These are phyloP conservation scores for Neofusicoccum sp. DNA, from an alignment of 2,329 filamentous ascomycete species.

Conservation along the genomic window DNA sequence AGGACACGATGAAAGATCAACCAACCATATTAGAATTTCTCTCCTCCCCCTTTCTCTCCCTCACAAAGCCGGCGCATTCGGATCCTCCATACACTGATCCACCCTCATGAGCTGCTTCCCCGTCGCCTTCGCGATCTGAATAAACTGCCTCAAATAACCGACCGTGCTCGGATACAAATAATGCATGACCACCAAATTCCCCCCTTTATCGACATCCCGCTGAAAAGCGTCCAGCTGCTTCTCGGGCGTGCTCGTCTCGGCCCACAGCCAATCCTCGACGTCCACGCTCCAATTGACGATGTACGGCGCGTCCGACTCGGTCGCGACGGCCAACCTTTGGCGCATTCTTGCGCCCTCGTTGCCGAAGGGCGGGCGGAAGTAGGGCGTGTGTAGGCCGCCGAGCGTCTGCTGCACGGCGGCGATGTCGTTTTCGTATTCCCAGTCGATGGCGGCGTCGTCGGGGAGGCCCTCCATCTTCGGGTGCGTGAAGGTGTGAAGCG, in stretches of 20 bases:
- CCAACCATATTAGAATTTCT: not conserved
- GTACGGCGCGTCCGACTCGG: slow-evolving; percentile 47
- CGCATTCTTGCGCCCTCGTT: slow-evolving; percentile 66
- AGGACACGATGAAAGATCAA: not conserved
- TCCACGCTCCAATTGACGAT: slow-evolving; percentile 70
- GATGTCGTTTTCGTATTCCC: slow-evolving; percentile 61
- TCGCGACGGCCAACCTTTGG: slow-evolving; percentile 55
- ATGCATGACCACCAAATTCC: slow-evolving; percentile 66
- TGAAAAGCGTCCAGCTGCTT: slow-evolving; percentile 66
- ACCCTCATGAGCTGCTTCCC: slow-evolving; percentile 66
- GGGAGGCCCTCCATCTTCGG: slow-evolving; percentile 63
- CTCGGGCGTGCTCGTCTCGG: slow-evolving; percentile 59
- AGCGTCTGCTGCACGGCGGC: slow-evolving; percentile 44
- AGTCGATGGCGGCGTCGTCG: slow-evolving; percentile 55
- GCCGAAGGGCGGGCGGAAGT: slow-evolving; percentile 70
- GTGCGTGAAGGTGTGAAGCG: slow-evolving; percentile 67
- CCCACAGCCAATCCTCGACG: slow-evolving; percentile 71
- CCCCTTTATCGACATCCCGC: slow-evolving; percentile 61
- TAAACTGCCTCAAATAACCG: slow-evolving; percentile 62
- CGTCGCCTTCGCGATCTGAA: slow-evolving; percentile 60
- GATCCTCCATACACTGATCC: slow-evolving; percentile 65
- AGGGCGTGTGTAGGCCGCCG: slow-evolving; percentile 40
- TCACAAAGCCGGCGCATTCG: slow-evolving; percentile 50
- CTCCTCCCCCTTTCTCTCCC: not conserved
- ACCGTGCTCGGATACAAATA: slow-evolving; percentile 66